Conservation (phyloP, 768 basidiomycete genomes). For the Serendipita sp. region DNA sequence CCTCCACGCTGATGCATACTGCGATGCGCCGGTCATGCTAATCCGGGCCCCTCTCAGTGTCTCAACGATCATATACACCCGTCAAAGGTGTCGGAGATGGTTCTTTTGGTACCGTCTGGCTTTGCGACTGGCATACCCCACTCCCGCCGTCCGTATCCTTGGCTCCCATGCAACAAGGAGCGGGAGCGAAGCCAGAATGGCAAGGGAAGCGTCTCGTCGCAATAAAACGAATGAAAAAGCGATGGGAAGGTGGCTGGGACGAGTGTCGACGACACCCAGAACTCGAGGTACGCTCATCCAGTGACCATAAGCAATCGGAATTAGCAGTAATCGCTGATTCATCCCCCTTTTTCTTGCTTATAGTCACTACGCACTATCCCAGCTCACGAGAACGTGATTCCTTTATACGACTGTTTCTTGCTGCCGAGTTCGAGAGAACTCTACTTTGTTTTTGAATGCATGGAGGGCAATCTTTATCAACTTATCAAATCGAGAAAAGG, state of each 20-base stretch:
- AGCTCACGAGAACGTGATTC: slow-evolving; percentile 93
- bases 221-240: slow-evolving; percentile 95
- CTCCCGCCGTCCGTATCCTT: slow-evolving; percentile 80
- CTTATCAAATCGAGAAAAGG: slow-evolving; percentile 95
- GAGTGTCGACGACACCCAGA: slow-evolving; percentile 93
- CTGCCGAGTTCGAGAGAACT: slow-evolving; percentile 91
- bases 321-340: slow-evolving; percentile 5
- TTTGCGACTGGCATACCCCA: slow-evolving; percentile 97
- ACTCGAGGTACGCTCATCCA: slow-evolving; percentile 52
- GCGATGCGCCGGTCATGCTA: slow-evolving; percentile 10
- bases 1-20: slow-evolving; percentile 5
- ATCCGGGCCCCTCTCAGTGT: slow-evolving; percentile 31
- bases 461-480: slow-evolving; percentile 99
- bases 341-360: background rate
- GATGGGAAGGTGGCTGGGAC: slow-evolving; percentile 96
- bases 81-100: slow-evolving; percentile 96
- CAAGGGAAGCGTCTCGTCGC: slow-evolving; percentile 87
- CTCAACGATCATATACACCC: slow-evolving; percentile 77
- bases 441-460: slow-evolving; percentile 98
- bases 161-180: slow-evolving; percentile 92
- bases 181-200: slow-evolving; percentile 86
- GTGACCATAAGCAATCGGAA: slow-evolving; percentile 10
- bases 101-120: slow-evolving; percentile 95
- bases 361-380: slow-evolving; percentile 91
- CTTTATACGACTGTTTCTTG: slow-evolving; percentile 97